Percentiles rank a stretch among this genome's conserved stretches.
Evolutionary conservation across 2,329 filamentous ascomycete species (phyloP).

Genomic region (Fusarium sp.): DNA sequence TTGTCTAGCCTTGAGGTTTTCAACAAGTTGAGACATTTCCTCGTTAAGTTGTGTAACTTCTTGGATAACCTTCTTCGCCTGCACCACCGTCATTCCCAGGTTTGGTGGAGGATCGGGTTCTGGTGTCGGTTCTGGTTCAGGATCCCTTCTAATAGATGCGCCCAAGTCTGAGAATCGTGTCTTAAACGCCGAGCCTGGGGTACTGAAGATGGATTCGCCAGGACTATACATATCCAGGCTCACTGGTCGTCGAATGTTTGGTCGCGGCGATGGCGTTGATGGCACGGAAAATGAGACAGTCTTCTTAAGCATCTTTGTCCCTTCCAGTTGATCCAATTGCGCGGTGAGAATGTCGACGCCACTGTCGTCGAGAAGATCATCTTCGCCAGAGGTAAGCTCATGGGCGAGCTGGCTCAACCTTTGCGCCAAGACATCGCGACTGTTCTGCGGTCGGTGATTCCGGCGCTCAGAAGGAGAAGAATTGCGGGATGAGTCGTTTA

Average conservation of each 20-base stretch:
- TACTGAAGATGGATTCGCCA: slow-evolving; percentile 49
- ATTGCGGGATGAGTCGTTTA: slow-evolving; percentile 37
- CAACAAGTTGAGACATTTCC: slow-evolving; percentile 62
- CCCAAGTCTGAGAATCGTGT: slow-evolving; percentile 56
- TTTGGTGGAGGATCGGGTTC: slow-evolving; percentile 45
- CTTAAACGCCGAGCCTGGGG: slow-evolving; percentile 52
- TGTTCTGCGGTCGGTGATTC: slow-evolving; percentile 26
- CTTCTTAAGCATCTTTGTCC: slow-evolving; percentile 37
- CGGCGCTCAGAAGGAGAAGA: slow-evolving; percentile 42
- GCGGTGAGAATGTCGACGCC: slow-evolving; percentile 53
- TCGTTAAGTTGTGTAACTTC: slow-evolving; percentile 58
- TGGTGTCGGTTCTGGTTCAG: slow-evolving; percentile 44
- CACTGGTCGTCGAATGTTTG: slow-evolving; percentile 30
- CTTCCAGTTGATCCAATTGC: slow-evolving; percentile 51
- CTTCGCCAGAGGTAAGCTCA: slow-evolving; percentile 50
- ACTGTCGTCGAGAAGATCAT: slow-evolving; percentile 51
- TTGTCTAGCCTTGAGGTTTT: slow-evolving; percentile 64
- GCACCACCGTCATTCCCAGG: slow-evolving; percentile 48
- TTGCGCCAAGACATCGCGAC: slow-evolving; percentile 56
- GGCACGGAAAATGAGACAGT: slow-evolving; percentile 39
- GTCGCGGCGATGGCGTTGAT: slow-evolving; percentile 33
- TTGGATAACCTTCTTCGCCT: slow-evolving; percentile 53
- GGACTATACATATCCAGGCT: slow-evolving; percentile 45
- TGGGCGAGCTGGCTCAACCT: slow-evolving; percentile 54
- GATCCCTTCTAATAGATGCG: slow-evolving; percentile 48